Conservation (phyloP, 768 basidiomycete species). For the Epithele typhae region DNA sequence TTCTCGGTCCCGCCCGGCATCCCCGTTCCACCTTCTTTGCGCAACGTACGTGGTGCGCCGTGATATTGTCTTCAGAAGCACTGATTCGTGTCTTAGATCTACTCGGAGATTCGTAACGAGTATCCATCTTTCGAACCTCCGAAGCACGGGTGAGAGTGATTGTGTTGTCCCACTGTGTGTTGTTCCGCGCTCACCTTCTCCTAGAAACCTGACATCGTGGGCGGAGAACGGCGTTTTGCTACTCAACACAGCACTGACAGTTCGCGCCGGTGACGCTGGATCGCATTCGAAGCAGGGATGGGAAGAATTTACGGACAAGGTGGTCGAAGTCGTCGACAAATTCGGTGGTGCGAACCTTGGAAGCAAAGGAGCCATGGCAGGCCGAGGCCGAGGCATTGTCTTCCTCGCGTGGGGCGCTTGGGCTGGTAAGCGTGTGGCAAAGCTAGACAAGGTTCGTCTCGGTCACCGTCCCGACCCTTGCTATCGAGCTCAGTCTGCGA, state of each 20-base stretch:
- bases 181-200: neutral
- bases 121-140: constrained; percentile 78
- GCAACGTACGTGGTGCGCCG: constrained; percentile 51
- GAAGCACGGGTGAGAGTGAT: constrained; percentile 66
- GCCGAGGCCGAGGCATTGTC: constrained; percentile 68
- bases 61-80: constrained; percentile 1
- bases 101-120: constrained; percentile 78
- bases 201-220: constrained; percentile 76
- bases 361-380: constrained; percentile 29
- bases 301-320: constrained; percentile 85
- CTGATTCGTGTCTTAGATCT: constrained; percentile 54
- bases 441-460: constrained; percentile 61
- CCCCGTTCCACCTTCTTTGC: constrained; percentile 72
- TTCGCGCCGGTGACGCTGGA: constrained; percentile 66
- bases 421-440: constrained; percentile 79
- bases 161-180: too few relatives aligned
- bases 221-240: constrained; percentile 85
- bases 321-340: constrained; percentile 72
- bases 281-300: constrained; percentile 87
- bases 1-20: constrained; percentile 89
- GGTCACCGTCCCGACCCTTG: neutral
- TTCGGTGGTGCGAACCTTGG: constrained; percentile 69
- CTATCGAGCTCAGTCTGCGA: neutral
- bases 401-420: constrained; percentile 91
- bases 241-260: constrained; percentile 91